These are phyloP conservation scores for Allium fistulosum DNA, from an alignment of 106 monocot genomes.

Conservation along the genomic window DNA sequence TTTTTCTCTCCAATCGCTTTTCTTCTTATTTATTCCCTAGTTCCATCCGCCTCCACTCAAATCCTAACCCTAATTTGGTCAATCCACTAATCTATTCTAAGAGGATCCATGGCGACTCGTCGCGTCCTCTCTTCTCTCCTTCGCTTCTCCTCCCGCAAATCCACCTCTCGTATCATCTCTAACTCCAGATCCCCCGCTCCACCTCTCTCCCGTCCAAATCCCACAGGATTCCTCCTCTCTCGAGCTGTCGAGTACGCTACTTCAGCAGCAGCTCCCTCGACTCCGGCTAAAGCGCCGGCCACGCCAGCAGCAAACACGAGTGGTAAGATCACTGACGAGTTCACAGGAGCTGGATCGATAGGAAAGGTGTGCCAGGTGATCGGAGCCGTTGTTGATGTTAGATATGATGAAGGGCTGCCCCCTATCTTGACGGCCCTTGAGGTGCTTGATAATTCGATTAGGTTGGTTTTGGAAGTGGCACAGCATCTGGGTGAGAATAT, in stretches of 20 bases:
- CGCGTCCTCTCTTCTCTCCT: conserved; percentile 51
- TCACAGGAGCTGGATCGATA: conserved; percentile 58
- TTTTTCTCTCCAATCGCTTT: not conserved
- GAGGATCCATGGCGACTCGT: conserved; percentile 28
- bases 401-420: conserved; percentile 50
- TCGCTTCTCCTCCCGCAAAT: conserved; percentile 30
- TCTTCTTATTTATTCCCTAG: not conserved
- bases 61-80: conserved; percentile 3
- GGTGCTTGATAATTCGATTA: conserved; percentile 54
- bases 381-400: conserved; percentile 67
- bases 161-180: conserved; percentile 8
- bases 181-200: conserved; percentile 11
- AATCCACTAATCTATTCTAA: not conserved
- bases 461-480: conserved; percentile 81
- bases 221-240: conserved; percentile 43
- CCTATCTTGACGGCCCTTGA: conserved; percentile 67
- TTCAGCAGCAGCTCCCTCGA: conserved; percentile 20
- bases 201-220: conserved; percentile 28
- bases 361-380: conserved; percentile 73
- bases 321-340: conserved; percentile 72
- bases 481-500: conserved; percentile 78
- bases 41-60: not conserved
- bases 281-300: conserved; percentile 7
- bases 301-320: not conserved
- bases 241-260: conserved; percentile 57